Evolutionary conservation across 495 filamentous ascomycete genomes (phyloP).

Genomic region (Trichoderma parareesei): DNA sequence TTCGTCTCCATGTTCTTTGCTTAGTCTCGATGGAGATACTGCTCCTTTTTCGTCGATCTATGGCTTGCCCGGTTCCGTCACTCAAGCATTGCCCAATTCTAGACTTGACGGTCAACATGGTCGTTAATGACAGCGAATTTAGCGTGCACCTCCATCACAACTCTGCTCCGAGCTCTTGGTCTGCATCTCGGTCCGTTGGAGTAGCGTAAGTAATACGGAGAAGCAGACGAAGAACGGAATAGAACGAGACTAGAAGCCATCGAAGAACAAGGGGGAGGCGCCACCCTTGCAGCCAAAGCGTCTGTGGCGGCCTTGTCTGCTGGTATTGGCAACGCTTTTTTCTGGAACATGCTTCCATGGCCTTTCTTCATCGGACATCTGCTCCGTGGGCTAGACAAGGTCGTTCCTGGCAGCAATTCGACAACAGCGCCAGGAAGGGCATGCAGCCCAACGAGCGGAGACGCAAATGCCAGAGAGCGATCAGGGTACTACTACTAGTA

Average conservation of each 20-base stretch:
- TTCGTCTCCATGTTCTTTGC: too few species aligned
- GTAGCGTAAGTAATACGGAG: neutral
- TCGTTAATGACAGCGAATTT: neutral
- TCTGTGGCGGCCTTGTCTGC: too few species aligned
- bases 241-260: neutral
- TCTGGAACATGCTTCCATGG: neutral
- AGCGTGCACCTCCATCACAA: conserved; percentile 2
- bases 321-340: neutral
- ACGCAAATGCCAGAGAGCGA: neutral
- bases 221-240: neutral
- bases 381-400: neutral
- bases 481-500: neutral
- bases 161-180: neutral
- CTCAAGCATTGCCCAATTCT: neutral
- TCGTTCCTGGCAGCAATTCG: neutral
- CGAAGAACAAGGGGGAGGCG: neutral
- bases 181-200: neutral
- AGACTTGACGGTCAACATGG: neutral
- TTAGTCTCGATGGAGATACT: too few species aligned
- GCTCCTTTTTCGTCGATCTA: too few species aligned
- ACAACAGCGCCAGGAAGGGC: neutral
- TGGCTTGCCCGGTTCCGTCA: neutral
- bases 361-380: conserved; percentile 1
- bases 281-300: neutral
- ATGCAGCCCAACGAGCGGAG: conserved; percentile 9